phyloP scores from a whole-genome alignment of 2,329 filamentous ascomycete species.

The Epichloe bromicola region DNA sequence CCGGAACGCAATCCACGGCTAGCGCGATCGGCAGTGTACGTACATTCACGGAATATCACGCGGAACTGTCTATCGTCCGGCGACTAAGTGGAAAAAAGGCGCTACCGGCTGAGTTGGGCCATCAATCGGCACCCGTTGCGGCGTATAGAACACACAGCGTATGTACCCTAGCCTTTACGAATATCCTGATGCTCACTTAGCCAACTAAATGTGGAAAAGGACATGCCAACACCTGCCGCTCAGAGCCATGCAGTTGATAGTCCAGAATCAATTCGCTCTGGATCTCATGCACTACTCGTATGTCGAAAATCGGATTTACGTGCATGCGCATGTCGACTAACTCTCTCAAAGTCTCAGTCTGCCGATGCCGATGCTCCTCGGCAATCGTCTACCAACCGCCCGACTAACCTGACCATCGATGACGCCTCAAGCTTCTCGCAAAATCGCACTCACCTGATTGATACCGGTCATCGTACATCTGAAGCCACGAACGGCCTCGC shows the following conservation, averaged over 20 bases:
- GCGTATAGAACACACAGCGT: background rate
- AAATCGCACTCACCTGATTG: background rate
- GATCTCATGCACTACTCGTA: background rate
- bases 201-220: conserved; percentile 1
- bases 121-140: background rate
- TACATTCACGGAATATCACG: background rate
- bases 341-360: background rate
- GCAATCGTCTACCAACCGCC: background rate
- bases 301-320: background rate
- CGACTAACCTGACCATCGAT: background rate
- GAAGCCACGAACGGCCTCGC: background rate
- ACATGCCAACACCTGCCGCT: background rate
- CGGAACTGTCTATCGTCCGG: background rate
- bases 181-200: background rate
- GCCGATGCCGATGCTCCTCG: background rate
- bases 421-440: background rate
- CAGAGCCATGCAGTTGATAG: background rate
- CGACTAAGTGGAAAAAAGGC: conserved; percentile 9
- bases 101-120: conserved; percentile 1
- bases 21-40: conserved; percentile 2
- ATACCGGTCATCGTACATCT: background rate
- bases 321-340: background rate
- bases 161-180: background rate
- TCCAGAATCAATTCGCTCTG: background rate
- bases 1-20: background rate